Evolutionary conservation across 169 alveolate species (phyloP), one percentile per base, ranked within the genome.

Genomic region (Eimeria praecox): DNA sequence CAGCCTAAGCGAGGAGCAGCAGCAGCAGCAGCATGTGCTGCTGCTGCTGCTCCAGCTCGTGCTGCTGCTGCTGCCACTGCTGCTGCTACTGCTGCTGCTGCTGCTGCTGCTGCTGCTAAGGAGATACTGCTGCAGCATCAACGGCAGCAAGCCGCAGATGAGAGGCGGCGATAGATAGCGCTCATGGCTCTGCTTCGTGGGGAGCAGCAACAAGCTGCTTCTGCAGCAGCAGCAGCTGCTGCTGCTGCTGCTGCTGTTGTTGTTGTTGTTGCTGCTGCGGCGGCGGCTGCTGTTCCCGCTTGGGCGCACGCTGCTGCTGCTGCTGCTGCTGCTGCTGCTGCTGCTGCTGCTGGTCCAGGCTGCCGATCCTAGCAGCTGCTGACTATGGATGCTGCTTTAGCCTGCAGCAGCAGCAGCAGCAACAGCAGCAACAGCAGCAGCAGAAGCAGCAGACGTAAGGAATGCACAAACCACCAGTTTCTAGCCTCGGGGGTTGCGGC

Each of bases 161-260:
- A 14, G 49, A 38, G 82, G n/a, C 69, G n/a, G 69, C 12, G 69
- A 22, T 4, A 9, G 22, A 59, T 20, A 20, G 69, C 30, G 69
- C 69, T 22, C 69, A 59, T 59, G 69, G 69, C 69, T 59, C 30
- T 71, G 83, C 44, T n/a, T 35, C 0, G 5, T 9, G 69, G 6
- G n/a, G 5, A 22, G 69, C 30, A 20, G n/a, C 69, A 46, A 6
- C 30, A 78, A 30, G 30, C 38, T n/a, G n/a, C 88, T 3, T 62
- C 10, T 18, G 88, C 22, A 42, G 42, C 49, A n/a, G 49, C 90
- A 9, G 66, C 90, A 12, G 44, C 52, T 49, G 90, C 44, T 24
- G 52, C 14, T 27, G 69, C 90, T 42, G 90, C 73, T 52, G 90
- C 73, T 49, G 90, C 73, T 82, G 90, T 73, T 82, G 54, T 20